Base-by-base conservation (phyloP, 2,329 filamentous ascomycete genomes). In the Ceratocystis eucalypticola region DNA sequence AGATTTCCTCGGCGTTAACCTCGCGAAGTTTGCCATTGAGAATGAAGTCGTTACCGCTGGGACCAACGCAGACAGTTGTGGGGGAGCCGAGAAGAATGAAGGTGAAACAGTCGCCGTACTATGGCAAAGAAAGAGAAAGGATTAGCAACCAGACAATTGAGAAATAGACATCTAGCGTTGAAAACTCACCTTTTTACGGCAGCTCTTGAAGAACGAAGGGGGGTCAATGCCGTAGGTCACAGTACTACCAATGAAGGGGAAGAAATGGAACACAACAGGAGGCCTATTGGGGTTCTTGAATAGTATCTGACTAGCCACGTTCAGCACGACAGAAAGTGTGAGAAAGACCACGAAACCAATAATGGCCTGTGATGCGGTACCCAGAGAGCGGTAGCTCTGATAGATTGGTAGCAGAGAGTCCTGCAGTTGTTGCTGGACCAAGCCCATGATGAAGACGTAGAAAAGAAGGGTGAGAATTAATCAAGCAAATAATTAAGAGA, bases 181-280 rank as follows among this genome's bases (percentile, higher is more conserved):
- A 12, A 22, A 25, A 75, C 77, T 69, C 72, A 91, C 89, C 86
- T 95, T 95, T 72, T 83, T 80, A 71, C 86, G 86, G 77, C 83
- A 83, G 74, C 80, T 85, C 83, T 71, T 80, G 79, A 96, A 96
- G 82, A 96, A 97, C 64, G 80, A 81, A 73, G 90, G 92, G 17
- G 93, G 93, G 73, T 97, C 91, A 77, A 96, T 96, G 76, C 93
- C 93, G 78, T 97, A 99, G 57, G 85, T 89, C 72, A 97, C 80
- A 68, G 94, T 96, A 79, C 88, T 96, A 70, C 93, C 93, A 72
- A 99, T 82, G 71, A 96, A 77, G 68, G 89, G 89, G 72, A 93
- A 81, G 83, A 84, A 89, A 76, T 91, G 88, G 75, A 92, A 93
- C 69, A 93, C 88, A 67, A 92, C 71, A 0, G 89, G 89, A 37